Percentiles rank a stretch among this genome's conserved stretches.
phyloP scores from a whole-genome alignment of 768 basidiomycete species.

The Auricularia sp. region DNA sequence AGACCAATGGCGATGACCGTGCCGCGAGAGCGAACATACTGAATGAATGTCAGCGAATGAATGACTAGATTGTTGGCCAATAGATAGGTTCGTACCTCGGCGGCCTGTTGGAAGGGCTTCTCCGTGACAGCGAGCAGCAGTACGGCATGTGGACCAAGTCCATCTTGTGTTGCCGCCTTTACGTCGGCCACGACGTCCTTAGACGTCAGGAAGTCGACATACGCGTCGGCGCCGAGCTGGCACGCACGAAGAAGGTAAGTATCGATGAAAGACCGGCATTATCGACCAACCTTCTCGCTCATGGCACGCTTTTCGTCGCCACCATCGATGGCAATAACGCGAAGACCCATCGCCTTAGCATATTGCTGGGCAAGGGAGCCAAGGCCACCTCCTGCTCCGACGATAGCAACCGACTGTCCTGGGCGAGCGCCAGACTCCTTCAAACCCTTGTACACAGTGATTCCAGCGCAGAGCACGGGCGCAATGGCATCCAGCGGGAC shows the following conservation, averaged over 20 bases:
- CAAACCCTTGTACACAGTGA: slow-evolving; percentile 81
- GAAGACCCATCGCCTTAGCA: slow-evolving; percentile 64
- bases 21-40: slow-evolving; percentile 67
- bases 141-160: slow-evolving; percentile 63
- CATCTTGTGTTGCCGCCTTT: slow-evolving; percentile 43
- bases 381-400: slow-evolving; percentile 74
- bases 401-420: slow-evolving; percentile 69
- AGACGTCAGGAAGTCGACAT: slow-evolving; percentile 67
- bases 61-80: slow-evolving; percentile 15
- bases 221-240: slow-evolving; percentile 60
- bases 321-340: slow-evolving; percentile 74
- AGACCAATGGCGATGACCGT: slow-evolving; percentile 73
- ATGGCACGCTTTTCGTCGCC: slow-evolving; percentile 64
- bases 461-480: slow-evolving; percentile 68
- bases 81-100: slow-evolving; percentile 20
- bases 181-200: slow-evolving; percentile 60
- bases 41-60: slow-evolving; percentile 29
- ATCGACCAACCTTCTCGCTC: slow-evolving; percentile 19
- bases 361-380: slow-evolving; percentile 83
- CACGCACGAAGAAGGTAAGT: too few relatives aligned
- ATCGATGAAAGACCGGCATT: too few relatives aligned
- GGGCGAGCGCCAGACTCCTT: slow-evolving; percentile 56
- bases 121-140: slow-evolving; percentile 49
- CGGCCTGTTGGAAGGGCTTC: slow-evolving; percentile 13
- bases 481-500: slow-evolving; percentile 45